Base-by-base conservation (phyloP, 768 basidiomycete genomes). In the Rhodotorula kratochvilovae region DNA sequence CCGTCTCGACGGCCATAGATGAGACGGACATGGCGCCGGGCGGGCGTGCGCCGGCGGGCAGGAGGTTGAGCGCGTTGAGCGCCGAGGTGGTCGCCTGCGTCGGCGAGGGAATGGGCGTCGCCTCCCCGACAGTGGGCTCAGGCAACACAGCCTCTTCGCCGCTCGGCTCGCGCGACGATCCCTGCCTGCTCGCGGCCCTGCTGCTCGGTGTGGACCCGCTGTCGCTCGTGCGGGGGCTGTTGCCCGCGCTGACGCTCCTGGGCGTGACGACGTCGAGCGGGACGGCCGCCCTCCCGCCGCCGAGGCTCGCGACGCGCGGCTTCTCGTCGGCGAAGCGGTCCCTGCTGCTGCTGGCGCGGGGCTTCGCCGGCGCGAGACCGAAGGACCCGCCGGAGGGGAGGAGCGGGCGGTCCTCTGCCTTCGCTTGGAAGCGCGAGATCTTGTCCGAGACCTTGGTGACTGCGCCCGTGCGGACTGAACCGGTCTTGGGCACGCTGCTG, bases 1-100 rank as follows among this genome's bases (percentile, higher is more conserved):
- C 72, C 5, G 67, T 69, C 57, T 69, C 72, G 68, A 73, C 72
- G 36, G 35, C 36, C 68, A 70, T 69, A 12, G 65, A 67, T 21
- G 68, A 69, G 36, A 70, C 63, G 13, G 72, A 73, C 33, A 67
- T 55, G 33, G 65, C 61, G 39, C 65, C 65, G 23, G 64, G 72
- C 27, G 72, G 66, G 42, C 64, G 63, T 19, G 64, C 35, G 31
- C 45, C 71, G 13, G 54, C n/a, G 11, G 69, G 53, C 5, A 66
- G 54, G 7, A 50, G 31, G 35, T 33, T 42, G 55, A 19, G 60
- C 21, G 12, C 23, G 42, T 36, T 33, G 48, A 50, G 48, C 48
- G 23, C 23, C 48, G 57, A 19, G 6, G 50, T 6, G 17, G 16
- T 46, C 25, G 35, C 35, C 5, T 43, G 60, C 0, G 45, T 29